A percentile compares a stretch with the other conserved stretches of the same genome.
Evolutionary conservation across 2,329 filamentous ascomycete genomes (phyloP).

Genomic region (Fonsecaea erecta): DNA sequence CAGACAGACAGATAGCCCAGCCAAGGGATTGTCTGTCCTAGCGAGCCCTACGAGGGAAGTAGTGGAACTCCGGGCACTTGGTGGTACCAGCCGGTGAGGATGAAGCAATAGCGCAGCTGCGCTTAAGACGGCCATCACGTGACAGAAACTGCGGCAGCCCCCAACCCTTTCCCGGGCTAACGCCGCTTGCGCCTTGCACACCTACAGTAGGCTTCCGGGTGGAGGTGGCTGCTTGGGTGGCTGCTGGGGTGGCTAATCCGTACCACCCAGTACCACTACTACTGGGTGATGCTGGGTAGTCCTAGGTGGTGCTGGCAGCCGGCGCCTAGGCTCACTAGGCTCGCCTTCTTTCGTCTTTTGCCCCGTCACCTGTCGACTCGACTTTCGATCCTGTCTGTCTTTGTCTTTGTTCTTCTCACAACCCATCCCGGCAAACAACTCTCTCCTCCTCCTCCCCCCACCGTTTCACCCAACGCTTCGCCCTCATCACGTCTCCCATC

Average conservation of each 20-base stretch:
- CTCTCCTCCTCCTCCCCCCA: slow-evolving; percentile 15
- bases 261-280: too few relatives aligned
- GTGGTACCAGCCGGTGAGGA: too few relatives aligned
- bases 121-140: neutral
- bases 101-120: neutral
- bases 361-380: slow-evolving; percentile 3
- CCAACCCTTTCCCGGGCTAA: slow-evolving; percentile 5
- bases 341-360: neutral
- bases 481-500: neutral
- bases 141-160: neutral
- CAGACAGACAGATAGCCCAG: slow-evolving; percentile 1
- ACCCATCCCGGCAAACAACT: slow-evolving; percentile 4
- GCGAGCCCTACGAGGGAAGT: neutral
- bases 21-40: neutral
- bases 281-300: neutral
- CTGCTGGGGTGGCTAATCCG: neutral
- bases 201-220: neutral
- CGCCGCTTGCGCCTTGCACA: slow-evolving; percentile 10
- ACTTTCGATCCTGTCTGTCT: slow-evolving; percentile 8
- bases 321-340: neutral
- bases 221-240: neutral
- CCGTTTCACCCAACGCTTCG: neutral
- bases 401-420: slow-evolving; percentile 15
- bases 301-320: slow-evolving; percentile 1
- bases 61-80: neutral